Evolutionary conservation across 2,329 filamentous ascomycete genomes (phyloP), one percentile per base, ranked within the genome.

Genomic region (Pyricularia sp.): DNA sequence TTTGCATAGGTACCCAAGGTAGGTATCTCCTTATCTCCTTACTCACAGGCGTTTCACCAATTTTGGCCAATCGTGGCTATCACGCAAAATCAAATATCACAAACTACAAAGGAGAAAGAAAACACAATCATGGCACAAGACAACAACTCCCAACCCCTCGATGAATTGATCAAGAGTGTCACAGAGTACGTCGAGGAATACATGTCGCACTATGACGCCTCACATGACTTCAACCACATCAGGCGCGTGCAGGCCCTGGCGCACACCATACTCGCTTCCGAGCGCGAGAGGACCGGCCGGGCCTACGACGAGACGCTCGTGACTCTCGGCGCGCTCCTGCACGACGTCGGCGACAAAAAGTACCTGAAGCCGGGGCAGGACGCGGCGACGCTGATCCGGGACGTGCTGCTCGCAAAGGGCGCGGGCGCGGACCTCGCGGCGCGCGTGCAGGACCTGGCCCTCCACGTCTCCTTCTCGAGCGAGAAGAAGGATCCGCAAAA

Each of bases 341-440:
- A 97, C 80, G 94, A 97, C 74, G 89, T 97, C 23, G 92, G 92
- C 70, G 94, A 97, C 80, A 88, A 86, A 77, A 97, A 97, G 80
- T 97, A 97, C 77, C 78, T 89, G 20, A 75, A 81, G 69, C 81
- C 85, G 0, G 84, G 83, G 69, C 82, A 89, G 72, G 85, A 90
- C 75, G 75, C 81, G 4, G 81, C 85, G 2, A 87, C 84, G 17
- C 79, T 88, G 71, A 82, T 92, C 36, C 78, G 80, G 20, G 78
- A 82, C 31, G 77, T 90, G 7, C 83, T 93, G 1, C 71, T 82
- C 58, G 9, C 36, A 17, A 81, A 82, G 23, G 88, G 90, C 30
- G 88, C 87, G 11, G 76, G 82, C 0, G 75, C 80, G 1, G 77
- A 79, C 6, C 83, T 96, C 17, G 90, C 92, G 0, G 76, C 79